Evolutionary conservation across 805 yeast genomes (phyloP).

Genomic region (Ogataea methylovora): DNA sequence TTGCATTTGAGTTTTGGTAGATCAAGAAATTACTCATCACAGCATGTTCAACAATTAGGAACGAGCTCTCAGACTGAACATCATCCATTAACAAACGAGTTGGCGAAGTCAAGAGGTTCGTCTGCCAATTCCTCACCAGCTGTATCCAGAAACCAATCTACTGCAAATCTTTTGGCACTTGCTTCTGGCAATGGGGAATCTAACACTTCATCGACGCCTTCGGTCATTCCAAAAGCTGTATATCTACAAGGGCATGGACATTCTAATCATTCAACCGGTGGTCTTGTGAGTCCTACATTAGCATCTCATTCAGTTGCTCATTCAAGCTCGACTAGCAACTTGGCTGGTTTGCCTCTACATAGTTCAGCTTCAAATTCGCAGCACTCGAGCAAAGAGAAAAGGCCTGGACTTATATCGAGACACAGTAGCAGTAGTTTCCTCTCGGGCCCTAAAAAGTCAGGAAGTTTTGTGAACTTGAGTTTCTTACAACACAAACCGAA

Average conservation of each 20-base stretch:
- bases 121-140: slow-evolving; percentile 32
- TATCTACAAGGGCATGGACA: too few species aligned
- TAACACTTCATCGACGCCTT: too few species aligned
- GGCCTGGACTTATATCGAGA: slow-evolving; percentile 11
- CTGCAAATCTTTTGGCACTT: slow-evolving; percentile 22
- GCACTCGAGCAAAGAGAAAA: slow-evolving; percentile 5
- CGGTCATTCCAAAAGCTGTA: too few species aligned
- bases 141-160: slow-evolving; percentile 29
- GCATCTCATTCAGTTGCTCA: too few species aligned
- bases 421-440: slow-evolving; percentile 14
- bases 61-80: slow-evolving; percentile 5
- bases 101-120: slow-evolving; percentile 26
- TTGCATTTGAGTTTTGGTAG: slow-evolving; percentile 2
- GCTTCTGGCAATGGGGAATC: too few species aligned
- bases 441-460: slow-evolving; percentile 13
- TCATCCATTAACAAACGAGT: slow-evolving; percentile 13
- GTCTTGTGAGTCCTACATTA: too few species aligned
- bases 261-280: too few species aligned
- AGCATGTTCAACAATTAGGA: not conserved
- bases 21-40: not conserved
- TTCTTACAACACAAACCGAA: too few species aligned
- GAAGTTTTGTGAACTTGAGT: slow-evolving; percentile 16
- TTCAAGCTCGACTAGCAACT: too few species aligned
- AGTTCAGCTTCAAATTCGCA: slow-evolving; percentile 1
- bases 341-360: too few species aligned